Conservation (phyloP, 768 basidiomycete genomes). For the Pisolithus albus region DNA sequence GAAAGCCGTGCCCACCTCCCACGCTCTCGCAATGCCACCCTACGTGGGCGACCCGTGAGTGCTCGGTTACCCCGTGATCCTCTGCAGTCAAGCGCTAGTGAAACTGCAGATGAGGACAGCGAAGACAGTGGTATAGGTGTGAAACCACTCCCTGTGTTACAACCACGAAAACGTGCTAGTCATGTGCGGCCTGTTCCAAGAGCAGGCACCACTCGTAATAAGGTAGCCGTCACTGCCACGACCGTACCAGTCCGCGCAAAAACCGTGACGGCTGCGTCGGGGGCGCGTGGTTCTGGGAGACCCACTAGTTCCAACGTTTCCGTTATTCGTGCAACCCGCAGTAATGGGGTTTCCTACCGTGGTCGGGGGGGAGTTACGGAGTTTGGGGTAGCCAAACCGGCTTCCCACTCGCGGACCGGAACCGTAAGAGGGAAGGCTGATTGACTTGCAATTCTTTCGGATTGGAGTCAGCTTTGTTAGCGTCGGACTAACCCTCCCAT, state of each 20-base stretch:
- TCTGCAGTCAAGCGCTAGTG: conserved; percentile 17
- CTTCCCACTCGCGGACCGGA: conserved; percentile 23
- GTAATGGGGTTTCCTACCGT: conserved; percentile 6
- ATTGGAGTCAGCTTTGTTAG: not conserved
- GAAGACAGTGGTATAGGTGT: conserved; percentile 7
- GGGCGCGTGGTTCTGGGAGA: conserved; percentile 7
- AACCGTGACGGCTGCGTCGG: conserved; percentile 4
- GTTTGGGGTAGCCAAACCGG: conserved; percentile 12
- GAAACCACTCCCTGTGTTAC: conserved; percentile 24
- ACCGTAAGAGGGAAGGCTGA: conserved; percentile 14
- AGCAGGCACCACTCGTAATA: conserved; percentile 15
- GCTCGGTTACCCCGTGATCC: conserved; percentile 6
- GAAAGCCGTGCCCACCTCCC: conserved; percentile 4
- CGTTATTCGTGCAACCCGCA: conserved; percentile 12
- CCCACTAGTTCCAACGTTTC: conserved; percentile 5
- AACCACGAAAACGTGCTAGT: conserved; percentile 19
- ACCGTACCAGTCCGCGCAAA: conserved; percentile 8
- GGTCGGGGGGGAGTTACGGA: conserved; percentile 6
- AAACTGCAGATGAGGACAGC: conserved; percentile 10
- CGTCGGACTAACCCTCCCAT: not conserved
- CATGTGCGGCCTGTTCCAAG: conserved; percentile 19
- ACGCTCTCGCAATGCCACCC: conserved; percentile 18
- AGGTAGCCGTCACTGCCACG: conserved; percentile 8
- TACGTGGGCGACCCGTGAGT: conserved; percentile 17
- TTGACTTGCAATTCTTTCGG: conserved; percentile 5